A percentile compares a stretch with the other conserved stretches of the same genome.
Evolutionary conservation across 805 yeast species (phyloP).

Genomic region (Wickerhamomyces mucosus): DNA sequence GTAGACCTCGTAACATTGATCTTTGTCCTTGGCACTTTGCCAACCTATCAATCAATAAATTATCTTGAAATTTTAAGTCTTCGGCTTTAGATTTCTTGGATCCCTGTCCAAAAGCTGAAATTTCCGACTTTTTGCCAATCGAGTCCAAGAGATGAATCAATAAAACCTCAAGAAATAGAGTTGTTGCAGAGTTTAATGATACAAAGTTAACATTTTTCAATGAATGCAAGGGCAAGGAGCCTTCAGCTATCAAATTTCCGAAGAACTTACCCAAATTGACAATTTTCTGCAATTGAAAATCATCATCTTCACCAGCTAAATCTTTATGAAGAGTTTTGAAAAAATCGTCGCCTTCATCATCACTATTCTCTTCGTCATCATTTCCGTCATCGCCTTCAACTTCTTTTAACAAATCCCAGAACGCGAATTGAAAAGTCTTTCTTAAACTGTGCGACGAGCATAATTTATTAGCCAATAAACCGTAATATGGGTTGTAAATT

Average conservation of each 20-base stretch:
- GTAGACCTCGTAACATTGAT: slow-evolving; percentile 55
- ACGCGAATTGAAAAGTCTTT: slow-evolving; percentile 77
- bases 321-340: slow-evolving; percentile 19
- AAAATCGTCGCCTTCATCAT: slow-evolving; percentile 27
- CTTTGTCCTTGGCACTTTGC: slow-evolving; percentile 50
- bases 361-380: slow-evolving; percentile 21
- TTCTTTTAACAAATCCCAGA: slow-evolving; percentile 80
- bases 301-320: slow-evolving; percentile 38
- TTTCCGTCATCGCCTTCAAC: slow-evolving; percentile 48
- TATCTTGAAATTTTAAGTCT: slow-evolving; percentile 34
- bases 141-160: slow-evolving; percentile 58
- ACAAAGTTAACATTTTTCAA: slow-evolving; percentile 68
- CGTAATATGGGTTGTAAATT: slow-evolving; percentile 84
- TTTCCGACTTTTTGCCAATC: slow-evolving; percentile 54
- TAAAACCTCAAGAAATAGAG: slow-evolving; percentile 64
- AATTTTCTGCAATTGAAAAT: slow-evolving; percentile 44
- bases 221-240: slow-evolving; percentile 61
- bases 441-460: slow-evolving; percentile 67
- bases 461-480: slow-evolving; percentile 64
- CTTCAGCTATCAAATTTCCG: slow-evolving; percentile 68
- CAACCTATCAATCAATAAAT: slow-evolving; percentile 36
- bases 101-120: slow-evolving; percentile 18
- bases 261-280: slow-evolving; percentile 74
- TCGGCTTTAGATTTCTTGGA: slow-evolving; percentile 25
- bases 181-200: slow-evolving; percentile 48